A percentile compares a stretch with the other conserved stretches of the same genome.
These are phyloP conservation scores for Magnusiomyces fungicola DNA, from an alignment of 1,139 yeast genomes.

Conservation along the genomic window DNA sequence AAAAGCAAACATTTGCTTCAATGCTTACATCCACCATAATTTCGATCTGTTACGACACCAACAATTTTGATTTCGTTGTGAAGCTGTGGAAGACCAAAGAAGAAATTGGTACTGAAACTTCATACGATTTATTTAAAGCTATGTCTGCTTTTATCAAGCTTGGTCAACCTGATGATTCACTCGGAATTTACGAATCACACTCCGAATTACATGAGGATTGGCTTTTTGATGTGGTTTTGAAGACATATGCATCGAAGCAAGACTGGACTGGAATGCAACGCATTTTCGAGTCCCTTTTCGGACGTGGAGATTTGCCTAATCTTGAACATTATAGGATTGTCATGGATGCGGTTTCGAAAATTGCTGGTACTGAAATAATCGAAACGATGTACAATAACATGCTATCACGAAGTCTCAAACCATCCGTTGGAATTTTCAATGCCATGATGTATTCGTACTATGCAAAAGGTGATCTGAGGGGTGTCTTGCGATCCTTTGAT, in stretches of 20 bases:
- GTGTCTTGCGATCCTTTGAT: constrained; percentile 40
- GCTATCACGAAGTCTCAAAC: constrained; percentile 41
- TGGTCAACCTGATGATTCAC: constrained; percentile 40
- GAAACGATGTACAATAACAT: constrained; percentile 45
- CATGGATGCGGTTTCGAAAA: constrained; percentile 52
- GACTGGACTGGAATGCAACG: constrained; percentile 55
- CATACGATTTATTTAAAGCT: constrained; percentile 28
- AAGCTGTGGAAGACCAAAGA: constrained; percentile 19
- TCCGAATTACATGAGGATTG: constrained; percentile 27
- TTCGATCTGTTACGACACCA: constrained; percentile 14
- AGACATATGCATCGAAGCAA: constrained; percentile 44
- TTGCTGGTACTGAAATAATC: constrained; percentile 51
- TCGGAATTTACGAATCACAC: constrained; percentile 33
- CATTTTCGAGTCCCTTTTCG: constrained; percentile 57
- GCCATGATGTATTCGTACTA: constrained; percentile 43
- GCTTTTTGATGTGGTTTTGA: constrained; percentile 26
- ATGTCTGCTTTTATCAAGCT: constrained; percentile 39
- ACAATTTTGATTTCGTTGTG: constrained; percentile 13
- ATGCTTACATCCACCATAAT: constrained; percentile 16
- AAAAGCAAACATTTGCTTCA: constrained; percentile 12
- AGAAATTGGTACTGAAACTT: constrained; percentile 11
- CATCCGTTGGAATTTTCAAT: constrained; percentile 41
- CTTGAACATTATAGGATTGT: constrained; percentile 55
- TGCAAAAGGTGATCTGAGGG: constrained; percentile 40
- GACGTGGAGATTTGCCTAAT: constrained; percentile 49